These are phyloP conservation scores for Arabidopsis suecica DNA, from an alignment of 345 rosid genomes.

Conservation along the genomic window DNA sequence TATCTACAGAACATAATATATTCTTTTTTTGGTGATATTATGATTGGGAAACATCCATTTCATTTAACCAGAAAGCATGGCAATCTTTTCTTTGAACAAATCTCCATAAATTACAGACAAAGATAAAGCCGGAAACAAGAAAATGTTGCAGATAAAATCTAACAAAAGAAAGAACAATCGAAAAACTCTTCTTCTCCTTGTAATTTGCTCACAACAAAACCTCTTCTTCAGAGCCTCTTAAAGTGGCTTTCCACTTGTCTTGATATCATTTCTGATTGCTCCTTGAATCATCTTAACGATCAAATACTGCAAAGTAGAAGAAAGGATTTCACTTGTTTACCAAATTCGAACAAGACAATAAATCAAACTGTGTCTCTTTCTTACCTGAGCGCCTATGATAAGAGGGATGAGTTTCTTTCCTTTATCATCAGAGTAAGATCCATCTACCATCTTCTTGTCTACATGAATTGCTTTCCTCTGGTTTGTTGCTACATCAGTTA, in stretches of 20 bases:
- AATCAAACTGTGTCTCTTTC: background rate
- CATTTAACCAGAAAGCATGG: background rate
- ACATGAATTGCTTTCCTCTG: conserved; percentile 58
- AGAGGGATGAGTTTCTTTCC: conserved; percentile 73
- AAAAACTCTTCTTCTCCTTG: conserved; percentile 30
- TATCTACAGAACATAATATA: background rate
- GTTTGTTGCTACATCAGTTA: conserved; percentile 67
- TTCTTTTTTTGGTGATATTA: no score
- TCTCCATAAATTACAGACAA: conserved; percentile 22
- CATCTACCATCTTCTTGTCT: conserved; percentile 76
- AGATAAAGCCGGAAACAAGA: conserved; percentile 25
- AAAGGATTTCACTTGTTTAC: background rate
- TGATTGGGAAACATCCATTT: background rate
- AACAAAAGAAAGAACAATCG: background rate
- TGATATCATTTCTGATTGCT: conserved; percentile 63
- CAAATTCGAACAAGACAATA: conserved; percentile 22
- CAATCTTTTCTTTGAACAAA: conserved; percentile 19
- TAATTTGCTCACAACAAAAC: conserved; percentile 32
- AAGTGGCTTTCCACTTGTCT: conserved; percentile 49
- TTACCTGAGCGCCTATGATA: conserved; percentile 69
- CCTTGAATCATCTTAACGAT: conserved; percentile 65
- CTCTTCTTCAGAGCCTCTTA: conserved; percentile 44
- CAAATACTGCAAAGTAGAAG: conserved; percentile 54
- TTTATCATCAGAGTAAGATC: conserved; percentile 67
- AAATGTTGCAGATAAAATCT: conserved; percentile 22